A percentile compares a stretch with the other conserved stretches of the same genome.
These are phyloP conservation scores for Xylaria sp. DNA, from an alignment of 2,329 filamentous ascomycete genomes.

Conservation along the genomic window DNA sequence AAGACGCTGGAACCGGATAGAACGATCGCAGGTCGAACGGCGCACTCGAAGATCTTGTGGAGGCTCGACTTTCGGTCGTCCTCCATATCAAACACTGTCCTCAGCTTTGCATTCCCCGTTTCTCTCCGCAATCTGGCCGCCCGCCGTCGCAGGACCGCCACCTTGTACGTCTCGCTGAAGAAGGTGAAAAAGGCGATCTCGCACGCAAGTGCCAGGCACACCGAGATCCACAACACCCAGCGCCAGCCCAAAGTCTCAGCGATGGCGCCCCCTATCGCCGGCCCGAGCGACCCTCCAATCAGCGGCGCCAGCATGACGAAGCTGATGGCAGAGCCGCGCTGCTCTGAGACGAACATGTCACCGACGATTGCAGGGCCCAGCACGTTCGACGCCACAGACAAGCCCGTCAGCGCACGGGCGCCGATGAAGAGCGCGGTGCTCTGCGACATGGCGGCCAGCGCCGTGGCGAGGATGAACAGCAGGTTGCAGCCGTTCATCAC, in stretches of 20 bases:
- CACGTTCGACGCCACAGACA: constrained; percentile 72
- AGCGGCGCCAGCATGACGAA: constrained; percentile 67
- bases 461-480: constrained; percentile 61
- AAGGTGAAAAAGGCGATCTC: constrained; percentile 62
- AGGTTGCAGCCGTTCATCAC: constrained; percentile 65
- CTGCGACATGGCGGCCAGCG: constrained; percentile 58
- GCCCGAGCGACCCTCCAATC: constrained; percentile 67
- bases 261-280: constrained; percentile 65
- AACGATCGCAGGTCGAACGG: constrained; percentile 59
- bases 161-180: constrained; percentile 71
- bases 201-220: constrained; percentile 58
- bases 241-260: constrained; percentile 67
- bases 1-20: constrained; percentile 64
- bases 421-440: constrained; percentile 61
- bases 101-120: constrained; percentile 47
- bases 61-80: constrained; percentile 39
- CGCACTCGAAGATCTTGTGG: constrained; percentile 53
- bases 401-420: constrained; percentile 68
- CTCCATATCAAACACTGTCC: constrained; percentile 49
- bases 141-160: constrained; percentile 62
- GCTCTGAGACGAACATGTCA: constrained; percentile 68
- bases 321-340: constrained; percentile 69
- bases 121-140: constrained; percentile 50
- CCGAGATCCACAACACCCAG: constrained; percentile 62
- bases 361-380: constrained; percentile 72